phyloP scores from a whole-genome alignment of 345 rosid species.

The Boechera retrofracta region DNA sequence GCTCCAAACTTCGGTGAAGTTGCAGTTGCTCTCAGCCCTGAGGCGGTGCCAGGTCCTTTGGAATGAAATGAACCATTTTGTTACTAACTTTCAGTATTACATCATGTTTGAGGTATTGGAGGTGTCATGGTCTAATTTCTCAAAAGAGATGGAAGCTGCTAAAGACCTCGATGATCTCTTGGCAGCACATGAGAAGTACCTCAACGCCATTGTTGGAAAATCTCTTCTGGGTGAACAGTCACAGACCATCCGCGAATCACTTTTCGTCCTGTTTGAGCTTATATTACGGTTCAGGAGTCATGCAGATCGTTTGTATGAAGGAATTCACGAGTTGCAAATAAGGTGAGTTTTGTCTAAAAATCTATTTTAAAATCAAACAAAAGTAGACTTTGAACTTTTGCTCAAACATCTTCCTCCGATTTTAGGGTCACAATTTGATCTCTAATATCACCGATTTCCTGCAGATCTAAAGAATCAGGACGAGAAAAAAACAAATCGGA shows the following conservation, averaged over 20 bases:
- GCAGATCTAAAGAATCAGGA: constrained; percentile 67
- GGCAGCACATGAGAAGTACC: constrained; percentile 93
- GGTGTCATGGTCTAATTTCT: constrained; percentile 93
- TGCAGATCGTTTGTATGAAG: constrained; percentile 89
- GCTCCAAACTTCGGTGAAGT: constrained; percentile 71
- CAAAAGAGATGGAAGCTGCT: constrained; percentile 87
- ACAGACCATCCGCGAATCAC: constrained; percentile 72
- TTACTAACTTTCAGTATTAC: constrained; percentile 94
- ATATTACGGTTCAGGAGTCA: constrained; percentile 84
- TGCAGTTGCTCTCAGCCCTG: constrained; percentile 79
- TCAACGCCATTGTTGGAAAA: constrained; percentile 80
- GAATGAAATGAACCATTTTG: constrained; percentile 98
- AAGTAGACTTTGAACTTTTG: neutral
- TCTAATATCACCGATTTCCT: neutral
- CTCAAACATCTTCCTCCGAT: neutral
- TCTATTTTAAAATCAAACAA: neutral
- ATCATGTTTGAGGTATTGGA: constrained; percentile 99
- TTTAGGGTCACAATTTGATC: constrained; percentile 13
- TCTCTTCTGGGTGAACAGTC: constrained; percentile 96
- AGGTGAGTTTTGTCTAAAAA: constrained; percentile 55
- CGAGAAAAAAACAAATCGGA: constrained; percentile 57
- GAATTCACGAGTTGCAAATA: constrained; percentile 82
- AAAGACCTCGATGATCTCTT: constrained; percentile 97
- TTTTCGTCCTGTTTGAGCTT: constrained; percentile 87
- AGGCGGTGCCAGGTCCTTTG: constrained; percentile 95